These are phyloP conservation scores for Hortiboletus campestris DNA, from an alignment of 768 basidiomycete genomes.

Conservation along the genomic window DNA sequence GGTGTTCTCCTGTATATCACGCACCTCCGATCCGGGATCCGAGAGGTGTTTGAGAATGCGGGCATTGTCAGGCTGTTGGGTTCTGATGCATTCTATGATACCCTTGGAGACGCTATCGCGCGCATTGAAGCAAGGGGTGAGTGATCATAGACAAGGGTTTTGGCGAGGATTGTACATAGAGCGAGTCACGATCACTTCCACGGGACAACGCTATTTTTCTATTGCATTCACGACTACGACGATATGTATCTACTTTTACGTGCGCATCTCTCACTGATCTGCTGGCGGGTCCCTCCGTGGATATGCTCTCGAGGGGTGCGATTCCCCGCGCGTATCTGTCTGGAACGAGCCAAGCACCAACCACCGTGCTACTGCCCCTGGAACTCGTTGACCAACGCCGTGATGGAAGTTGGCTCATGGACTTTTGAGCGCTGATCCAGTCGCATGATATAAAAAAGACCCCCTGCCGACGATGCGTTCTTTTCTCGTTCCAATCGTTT, in stretches of 20 bases:
- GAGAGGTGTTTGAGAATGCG: constrained; percentile 40
- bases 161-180: not conserved
- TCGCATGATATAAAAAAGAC: not conserved
- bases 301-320: too few species aligned
- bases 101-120: constrained; percentile 42
- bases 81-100: constrained; percentile 43
- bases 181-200: not conserved
- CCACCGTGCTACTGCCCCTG: not conserved
- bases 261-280: too few species aligned
- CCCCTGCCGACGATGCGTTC: constrained; percentile 11
- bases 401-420: not conserved
- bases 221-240: not conserved
- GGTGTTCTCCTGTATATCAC: constrained; percentile 46
- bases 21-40: constrained; percentile 40
- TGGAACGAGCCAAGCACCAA: too few species aligned
- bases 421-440: not conserved
- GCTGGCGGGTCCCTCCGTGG: too few species aligned
- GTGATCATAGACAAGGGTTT: not conserved
- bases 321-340: not conserved
- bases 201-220: not conserved
- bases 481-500: constrained; percentile 23
- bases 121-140: constrained; percentile 31
- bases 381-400: not conserved
- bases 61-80: constrained; percentile 45
- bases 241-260: too few species aligned